phyloP scores from a whole-genome alignment of 1,284 basidiomycete species.

The Termitomyces sp. region DNA sequence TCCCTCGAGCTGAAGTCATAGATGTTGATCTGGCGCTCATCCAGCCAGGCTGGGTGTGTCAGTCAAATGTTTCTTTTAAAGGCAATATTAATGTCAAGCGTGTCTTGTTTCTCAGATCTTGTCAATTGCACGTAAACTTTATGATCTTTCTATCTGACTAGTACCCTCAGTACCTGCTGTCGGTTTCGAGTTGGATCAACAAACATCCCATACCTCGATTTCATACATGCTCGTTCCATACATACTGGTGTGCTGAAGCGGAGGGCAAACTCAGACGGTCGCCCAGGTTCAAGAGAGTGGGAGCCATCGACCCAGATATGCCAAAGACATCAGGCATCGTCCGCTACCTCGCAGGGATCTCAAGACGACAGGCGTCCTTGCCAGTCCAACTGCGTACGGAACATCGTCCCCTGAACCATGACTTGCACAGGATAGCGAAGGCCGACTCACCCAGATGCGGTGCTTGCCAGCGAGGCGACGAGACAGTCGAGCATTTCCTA shows the following conservation, averaged over 20 bases:
- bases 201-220: conserved; percentile 60
- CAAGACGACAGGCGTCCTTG: no score
- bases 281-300: no score
- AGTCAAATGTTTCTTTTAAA: not conserved
- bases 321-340: no score
- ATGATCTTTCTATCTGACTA: not conserved
- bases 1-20: conserved; percentile 58
- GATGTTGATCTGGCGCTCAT: conserved; percentile 67
- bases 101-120: not conserved
- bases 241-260: conserved; percentile 21
- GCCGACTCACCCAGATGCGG: no score
- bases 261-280: no score
- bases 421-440: no score
- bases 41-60: conserved; percentile 49
- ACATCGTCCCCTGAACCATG: no score
- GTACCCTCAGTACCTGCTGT: not conserved
- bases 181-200: conserved; percentile 61
- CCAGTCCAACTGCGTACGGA: no score
- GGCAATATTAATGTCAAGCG: not conserved
- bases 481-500: no score
- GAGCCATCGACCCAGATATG: no score
- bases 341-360: no score
- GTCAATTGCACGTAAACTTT: not conserved
- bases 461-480: no score
- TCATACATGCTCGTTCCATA: conserved; percentile 62